Percentiles rank a stretch among this genome's conserved stretches.
Evolutionary conservation across 192 early-diverging fungal species (phyloP).

Genomic region (Chytriomyces confervae): DNA sequence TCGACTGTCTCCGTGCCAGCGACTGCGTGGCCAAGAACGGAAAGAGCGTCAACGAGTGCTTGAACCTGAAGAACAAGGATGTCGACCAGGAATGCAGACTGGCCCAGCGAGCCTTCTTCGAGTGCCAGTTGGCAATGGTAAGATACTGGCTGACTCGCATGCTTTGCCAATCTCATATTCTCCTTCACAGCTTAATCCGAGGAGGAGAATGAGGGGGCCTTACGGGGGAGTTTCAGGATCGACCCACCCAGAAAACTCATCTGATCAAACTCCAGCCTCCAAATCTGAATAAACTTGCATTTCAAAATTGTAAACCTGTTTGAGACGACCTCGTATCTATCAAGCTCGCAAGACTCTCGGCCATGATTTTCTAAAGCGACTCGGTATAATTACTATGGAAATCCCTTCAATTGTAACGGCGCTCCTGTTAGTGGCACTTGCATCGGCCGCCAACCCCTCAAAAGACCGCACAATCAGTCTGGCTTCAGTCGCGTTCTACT

Average conservation of each 20-base stretch:
- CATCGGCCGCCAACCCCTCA: no score
- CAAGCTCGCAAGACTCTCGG: no score
- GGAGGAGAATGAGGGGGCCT: constrained; percentile 6
- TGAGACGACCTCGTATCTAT: no score
- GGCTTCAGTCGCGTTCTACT: no score
- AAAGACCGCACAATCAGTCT: no score
- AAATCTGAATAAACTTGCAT: no score
- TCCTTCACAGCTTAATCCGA: constrained; percentile 37
- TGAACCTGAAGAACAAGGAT: constrained; percentile 35
- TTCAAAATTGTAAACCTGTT: no score
- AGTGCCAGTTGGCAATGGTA: constrained; percentile 44
- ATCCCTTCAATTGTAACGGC: no score
- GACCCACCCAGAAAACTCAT: not conserved
- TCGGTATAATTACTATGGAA: no score
- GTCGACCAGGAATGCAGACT: constrained; percentile 38
- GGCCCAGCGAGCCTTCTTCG: constrained; percentile 45
- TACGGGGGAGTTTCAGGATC: not conserved
- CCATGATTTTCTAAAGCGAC: no score
- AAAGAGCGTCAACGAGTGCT: constrained; percentile 30
- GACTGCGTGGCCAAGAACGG: constrained; percentile 40
- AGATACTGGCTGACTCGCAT: not conserved
- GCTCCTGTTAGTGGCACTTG: no score
- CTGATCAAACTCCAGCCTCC: no score
- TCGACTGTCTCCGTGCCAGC: constrained; percentile 34
- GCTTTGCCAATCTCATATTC: not conserved